Evolutionary conservation across 164 flowering plant genomes (phyloP).

Genomic region (Warburgia ugandensis): DNA sequence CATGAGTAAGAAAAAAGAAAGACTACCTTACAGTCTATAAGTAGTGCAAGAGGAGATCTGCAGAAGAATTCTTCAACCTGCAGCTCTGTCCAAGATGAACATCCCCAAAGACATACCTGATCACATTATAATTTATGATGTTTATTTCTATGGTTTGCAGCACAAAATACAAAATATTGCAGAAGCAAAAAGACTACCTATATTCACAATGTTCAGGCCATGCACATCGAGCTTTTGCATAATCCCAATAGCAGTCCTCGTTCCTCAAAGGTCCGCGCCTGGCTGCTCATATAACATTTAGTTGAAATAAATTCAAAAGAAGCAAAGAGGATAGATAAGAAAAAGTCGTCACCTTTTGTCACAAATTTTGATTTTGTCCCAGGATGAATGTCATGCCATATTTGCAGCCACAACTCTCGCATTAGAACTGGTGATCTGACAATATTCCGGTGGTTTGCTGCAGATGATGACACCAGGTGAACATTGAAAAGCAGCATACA

Average conservation of each 20-base stretch:
- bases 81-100: slow-evolving; percentile 99
- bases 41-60: slow-evolving; percentile 53
- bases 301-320: background rate
- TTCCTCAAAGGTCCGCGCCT: slow-evolving; percentile 93
- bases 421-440: slow-evolving; percentile 80
- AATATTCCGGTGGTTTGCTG: slow-evolving; percentile 92
- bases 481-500: background rate
- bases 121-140: slow-evolving; percentile 6
- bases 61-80: slow-evolving; percentile 63
- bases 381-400: slow-evolving; percentile 97
- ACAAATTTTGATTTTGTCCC: slow-evolving; percentile 68
- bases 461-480: slow-evolving; percentile 20
- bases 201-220: slow-evolving; percentile 94
- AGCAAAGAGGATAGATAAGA: background rate
- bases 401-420: slow-evolving; percentile 97
- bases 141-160: background rate
- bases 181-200: slow-evolving; percentile 37
- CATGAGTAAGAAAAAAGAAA: background rate
- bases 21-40: slow-evolving; percentile 28
- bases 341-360: slow-evolving; percentile 56
- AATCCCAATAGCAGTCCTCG: slow-evolving; percentile 97
- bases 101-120: slow-evolving; percentile 89
- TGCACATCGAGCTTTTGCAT: slow-evolving; percentile 97
- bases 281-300: slow-evolving; percentile 32
- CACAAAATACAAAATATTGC: background rate